Base-by-base conservation (phyloP, 1,139 yeast genomes). In the Yamadazyma triangularis region DNA sequence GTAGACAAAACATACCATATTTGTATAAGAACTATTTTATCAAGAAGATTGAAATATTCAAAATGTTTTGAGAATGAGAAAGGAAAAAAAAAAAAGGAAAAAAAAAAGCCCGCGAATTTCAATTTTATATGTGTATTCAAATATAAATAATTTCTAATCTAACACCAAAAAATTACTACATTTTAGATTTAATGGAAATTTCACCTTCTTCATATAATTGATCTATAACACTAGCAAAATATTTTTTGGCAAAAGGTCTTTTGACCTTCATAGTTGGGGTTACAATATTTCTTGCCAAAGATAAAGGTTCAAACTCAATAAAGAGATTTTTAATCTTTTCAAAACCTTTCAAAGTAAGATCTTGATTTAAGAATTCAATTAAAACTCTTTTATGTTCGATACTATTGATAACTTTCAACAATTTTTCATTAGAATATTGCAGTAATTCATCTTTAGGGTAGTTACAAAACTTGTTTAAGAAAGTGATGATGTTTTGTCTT, bases 211-310 rank as follows among this genome's bases (percentile, higher is more conserved):
- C 60, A 47, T 84, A 84, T 60, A 84, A 59, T n/a, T 47, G 50
- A 5, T 66, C 65, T 34, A 82, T 57, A n/a, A 58, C 60, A 2
- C 53, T 45, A 32, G 59, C 60, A 53, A 77, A 83, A 43, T 59
- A 61, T 45, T 69, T 70, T 23, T 68, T 58, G 8, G 86, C 84
- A 26, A 67, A 60, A 6, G 73, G 70, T 45, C 94, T 65, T 58
- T 78, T 81, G 40, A 82, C 70, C 58, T 84, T 84, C 50, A 83
- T 58, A 2, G 94, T 83, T 26, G 93, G 93, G 4, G 94, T 84
- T 26, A 83, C 57, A 10, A 77, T 73, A 31, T 77, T 80, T 37
- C 77, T 74, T 28, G 73, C 82, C 20, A 76, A 56, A 19, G 70
- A 77, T 51, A 84, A 70, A 2, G 93, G 89, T 40, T 83, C 91